Percentiles rank a stretch among this genome's conserved stretches.
Evolutionary conservation across 163 green algal species (phyloP).

Genomic region (Chlamydomonas reinhardtii): DNA sequence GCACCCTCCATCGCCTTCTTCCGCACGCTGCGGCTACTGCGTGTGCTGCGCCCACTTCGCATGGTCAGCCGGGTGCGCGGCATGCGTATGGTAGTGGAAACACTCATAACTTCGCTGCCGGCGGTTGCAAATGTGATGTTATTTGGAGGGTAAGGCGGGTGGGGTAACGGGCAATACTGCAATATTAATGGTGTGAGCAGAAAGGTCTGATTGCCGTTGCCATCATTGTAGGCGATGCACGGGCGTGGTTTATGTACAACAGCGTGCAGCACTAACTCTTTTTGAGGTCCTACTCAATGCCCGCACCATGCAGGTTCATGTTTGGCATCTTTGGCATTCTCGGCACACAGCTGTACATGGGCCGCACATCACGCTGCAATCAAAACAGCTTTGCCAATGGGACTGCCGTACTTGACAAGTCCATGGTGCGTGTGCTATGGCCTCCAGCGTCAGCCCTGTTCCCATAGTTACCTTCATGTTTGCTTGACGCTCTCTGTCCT

Average conservation of each 20-base stretch:
- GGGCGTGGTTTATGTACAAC: too few relatives aligned
- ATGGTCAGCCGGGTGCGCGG: background rate
- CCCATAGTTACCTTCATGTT: too few relatives aligned
- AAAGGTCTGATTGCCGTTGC: too few relatives aligned
- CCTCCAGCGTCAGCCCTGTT: too few relatives aligned
- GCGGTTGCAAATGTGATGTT: slow-evolving; percentile 61
- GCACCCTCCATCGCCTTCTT: slow-evolving; percentile 37
- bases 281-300: too few relatives aligned
- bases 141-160: slow-evolving; percentile 49
- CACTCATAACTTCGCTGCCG: slow-evolving; percentile 67
- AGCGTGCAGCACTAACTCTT: too few relatives aligned
- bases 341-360: slow-evolving; percentile 65
- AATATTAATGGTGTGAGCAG: too few relatives aligned
- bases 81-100: slow-evolving; percentile 63
- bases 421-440: background rate
- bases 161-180: slow-evolving; percentile 63
- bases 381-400: background rate
- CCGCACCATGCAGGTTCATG: slow-evolving; percentile 25
- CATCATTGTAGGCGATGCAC: too few relatives aligned
- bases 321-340: slow-evolving; percentile 74
- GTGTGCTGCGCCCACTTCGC: slow-evolving; percentile 59
- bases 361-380: slow-evolving; percentile 30
- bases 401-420: background rate
- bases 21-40: slow-evolving; percentile 63
- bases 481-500: too few relatives aligned